phyloP scores from a whole-genome alignment of 768 basidiomycete genomes.

The Ramaria rubella region DNA sequence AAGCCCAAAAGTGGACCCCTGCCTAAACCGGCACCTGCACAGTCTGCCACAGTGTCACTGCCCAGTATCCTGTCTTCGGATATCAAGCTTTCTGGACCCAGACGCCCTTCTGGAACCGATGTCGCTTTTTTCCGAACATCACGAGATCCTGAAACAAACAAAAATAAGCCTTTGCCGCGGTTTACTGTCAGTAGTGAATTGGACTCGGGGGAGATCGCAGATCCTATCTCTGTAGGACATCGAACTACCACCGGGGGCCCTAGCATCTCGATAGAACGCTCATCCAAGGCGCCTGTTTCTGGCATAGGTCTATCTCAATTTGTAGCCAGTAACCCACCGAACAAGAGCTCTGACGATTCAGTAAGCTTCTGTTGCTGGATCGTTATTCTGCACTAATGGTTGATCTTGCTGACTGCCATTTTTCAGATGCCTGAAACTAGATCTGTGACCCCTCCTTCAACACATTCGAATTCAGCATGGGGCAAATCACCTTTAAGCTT shows the following conservation, averaged over 20 bases:
- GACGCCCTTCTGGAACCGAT: background rate
- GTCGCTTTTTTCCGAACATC: conserved; percentile 17
- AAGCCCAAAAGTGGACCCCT: background rate
- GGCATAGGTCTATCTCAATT: conserved; percentile 22
- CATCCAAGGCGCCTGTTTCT: background rate
- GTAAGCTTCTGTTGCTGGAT: conserved; percentile 31
- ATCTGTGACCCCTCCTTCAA: conserved; percentile 22
- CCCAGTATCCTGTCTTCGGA: conserved; percentile 4
- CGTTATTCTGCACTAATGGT: background rate
- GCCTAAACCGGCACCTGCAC: background rate
- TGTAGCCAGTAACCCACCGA: conserved; percentile 35
- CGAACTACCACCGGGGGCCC: background rate
- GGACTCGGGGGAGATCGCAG: conserved; percentile 29
- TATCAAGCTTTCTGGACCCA: background rate
- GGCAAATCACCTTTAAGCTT: conserved; percentile 41
- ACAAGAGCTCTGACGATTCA: conserved; percentile 47
- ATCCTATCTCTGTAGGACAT: background rate
- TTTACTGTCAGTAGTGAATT: conserved; percentile 80
- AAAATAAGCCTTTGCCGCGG: conserved; percentile 41
- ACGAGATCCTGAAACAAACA: conserved; percentile 11
- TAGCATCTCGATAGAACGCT: background rate
- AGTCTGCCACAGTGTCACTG: conserved; percentile 6
- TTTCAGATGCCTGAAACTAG: conserved; percentile 35
- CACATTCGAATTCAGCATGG: conserved; percentile 16
- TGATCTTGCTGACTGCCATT: conserved; percentile 38